Evolutionary conservation across 192 early-diverging fungal species (phyloP).

Genomic region (Diversispora eburnea): DNA sequence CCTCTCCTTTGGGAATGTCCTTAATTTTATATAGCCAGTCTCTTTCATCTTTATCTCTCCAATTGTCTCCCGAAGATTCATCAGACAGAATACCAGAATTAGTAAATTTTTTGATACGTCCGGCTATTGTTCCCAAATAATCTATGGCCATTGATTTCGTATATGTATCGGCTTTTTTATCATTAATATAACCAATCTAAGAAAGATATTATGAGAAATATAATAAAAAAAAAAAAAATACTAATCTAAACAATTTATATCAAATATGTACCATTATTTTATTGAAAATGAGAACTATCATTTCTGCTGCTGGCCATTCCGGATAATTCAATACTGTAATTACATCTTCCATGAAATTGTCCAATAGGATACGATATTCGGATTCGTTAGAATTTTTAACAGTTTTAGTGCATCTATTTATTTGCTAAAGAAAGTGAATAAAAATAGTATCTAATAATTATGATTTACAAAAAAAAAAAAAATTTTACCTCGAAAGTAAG

Average conservation of each 20-base stretch:
- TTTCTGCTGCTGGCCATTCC: conserved; percentile 88
- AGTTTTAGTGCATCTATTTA: conserved; percentile 39
- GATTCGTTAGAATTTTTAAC: conserved; percentile 53
- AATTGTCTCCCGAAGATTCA: neutral
- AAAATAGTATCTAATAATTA: neutral
- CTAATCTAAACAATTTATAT: neutral
- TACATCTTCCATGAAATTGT: conserved; percentile 69
- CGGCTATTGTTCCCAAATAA: conserved; percentile 56
- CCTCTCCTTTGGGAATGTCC: conserved; percentile 22
- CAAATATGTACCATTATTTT: conserved; percentile 55
- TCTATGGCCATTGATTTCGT: conserved; percentile 62
- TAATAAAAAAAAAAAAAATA: neutral
- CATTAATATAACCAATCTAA: conserved; percentile 58
- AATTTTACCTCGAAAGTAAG: conserved; percentile 56
- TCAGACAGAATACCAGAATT: neutral
- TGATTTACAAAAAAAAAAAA: neutral
- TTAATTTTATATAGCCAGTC: conserved; percentile 29
- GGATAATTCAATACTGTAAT: conserved; percentile 70
- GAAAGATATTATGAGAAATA: neutral
- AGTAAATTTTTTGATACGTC: conserved; percentile 49
- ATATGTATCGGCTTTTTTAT: conserved; percentile 53
- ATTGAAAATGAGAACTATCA: conserved; percentile 63
- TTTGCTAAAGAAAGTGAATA: conserved; percentile 12
- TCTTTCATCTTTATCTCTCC: conserved; percentile 11
- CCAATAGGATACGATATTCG: conserved; percentile 72